Evolutionary conservation across 2,329 filamentous ascomycete genomes (phyloP), one percentile per base, ranked within the genome.

Genomic region (Microcyclosporella mali): DNA sequence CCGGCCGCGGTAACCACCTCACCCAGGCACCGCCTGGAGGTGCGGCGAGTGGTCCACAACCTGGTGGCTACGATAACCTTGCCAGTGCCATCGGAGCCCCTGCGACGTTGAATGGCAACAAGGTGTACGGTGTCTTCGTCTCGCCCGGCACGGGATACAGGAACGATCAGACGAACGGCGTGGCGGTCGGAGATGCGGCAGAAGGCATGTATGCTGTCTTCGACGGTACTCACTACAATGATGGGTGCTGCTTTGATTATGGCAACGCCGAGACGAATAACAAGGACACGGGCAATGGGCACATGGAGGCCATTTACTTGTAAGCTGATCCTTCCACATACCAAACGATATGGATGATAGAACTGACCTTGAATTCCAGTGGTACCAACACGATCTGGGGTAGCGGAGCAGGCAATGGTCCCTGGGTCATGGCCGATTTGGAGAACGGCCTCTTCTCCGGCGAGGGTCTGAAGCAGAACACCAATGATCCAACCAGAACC

Each of bases 351-450:
- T 4, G 4, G 21, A 25, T 4, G 21, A 9, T 9, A 25, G 21
- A 25, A 25, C 21, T 25, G 21, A 25, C 21, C 4, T 25, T 25
- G 21, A 25, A 4, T 25, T 25, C 4, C 9, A 83, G 71, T 53
- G 80, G 81, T 1, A 64, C 67, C 57, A 72, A 56, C 58, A 77
- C 67, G 0, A 45, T 46, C 50, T 81, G 77, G 75, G 79, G 79
- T 14, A 62, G 60, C 6, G 80, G 81, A 7, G 43, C 74, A 3
- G 79, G 79, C 33, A 70, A 52, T 33, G 79, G 81, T 0, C 81
- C 81, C 0, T 84, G 80, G 81, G 58, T 84, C 52, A 82, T 84
- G 78, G 80, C 79, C 0, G 81, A 84, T 61, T 70, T 84, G 0
- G 81, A 84, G 58, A 82, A 84, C 48, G 77, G 77, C 3, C 64